These are phyloP conservation scores for Echinochloa phyllopogon DNA, from an alignment of 176 grass and related monocot species.

Conservation along the genomic window DNA sequence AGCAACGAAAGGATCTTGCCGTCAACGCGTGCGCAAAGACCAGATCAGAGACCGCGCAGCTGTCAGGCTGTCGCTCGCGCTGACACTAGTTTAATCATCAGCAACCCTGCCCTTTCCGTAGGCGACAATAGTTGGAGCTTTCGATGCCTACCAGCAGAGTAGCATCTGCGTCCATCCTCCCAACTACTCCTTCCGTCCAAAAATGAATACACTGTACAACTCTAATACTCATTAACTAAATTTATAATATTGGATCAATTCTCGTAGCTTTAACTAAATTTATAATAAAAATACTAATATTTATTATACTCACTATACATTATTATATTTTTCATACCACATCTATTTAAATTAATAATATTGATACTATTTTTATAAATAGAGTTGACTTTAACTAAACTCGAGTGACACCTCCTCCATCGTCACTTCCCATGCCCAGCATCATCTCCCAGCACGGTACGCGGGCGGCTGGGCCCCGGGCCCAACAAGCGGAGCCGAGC, in stretches of 20 bases:
- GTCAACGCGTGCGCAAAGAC: not conserved
- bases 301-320: too few species aligned
- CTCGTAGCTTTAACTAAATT: too few species aligned
- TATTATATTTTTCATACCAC: too few species aligned
- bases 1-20: not conserved
- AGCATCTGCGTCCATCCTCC: not conserved
- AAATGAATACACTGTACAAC: too few species aligned
- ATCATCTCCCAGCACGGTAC: conserved; percentile 25
- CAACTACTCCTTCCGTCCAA: too few species aligned
- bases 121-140: conserved; percentile 25
- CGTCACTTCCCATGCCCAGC: not conserved
- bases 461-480: not conserved
- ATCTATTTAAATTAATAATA: too few species aligned
- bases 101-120: not conserved
- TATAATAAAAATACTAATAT: too few species aligned
- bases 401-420: too few species aligned
- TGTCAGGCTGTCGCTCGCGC: conserved; percentile 27
- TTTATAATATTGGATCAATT: too few species aligned
- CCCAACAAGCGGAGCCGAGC: not conserved
- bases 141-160: not conserved
- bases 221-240: too few species aligned
- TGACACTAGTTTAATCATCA: not conserved
- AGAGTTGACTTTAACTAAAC: too few species aligned
- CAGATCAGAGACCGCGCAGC: not conserved
- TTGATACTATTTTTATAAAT: too few species aligned